Evolutionary conservation across 1,139 yeast species (phyloP).

Genomic region (Saccharomyces hybrid): DNA sequence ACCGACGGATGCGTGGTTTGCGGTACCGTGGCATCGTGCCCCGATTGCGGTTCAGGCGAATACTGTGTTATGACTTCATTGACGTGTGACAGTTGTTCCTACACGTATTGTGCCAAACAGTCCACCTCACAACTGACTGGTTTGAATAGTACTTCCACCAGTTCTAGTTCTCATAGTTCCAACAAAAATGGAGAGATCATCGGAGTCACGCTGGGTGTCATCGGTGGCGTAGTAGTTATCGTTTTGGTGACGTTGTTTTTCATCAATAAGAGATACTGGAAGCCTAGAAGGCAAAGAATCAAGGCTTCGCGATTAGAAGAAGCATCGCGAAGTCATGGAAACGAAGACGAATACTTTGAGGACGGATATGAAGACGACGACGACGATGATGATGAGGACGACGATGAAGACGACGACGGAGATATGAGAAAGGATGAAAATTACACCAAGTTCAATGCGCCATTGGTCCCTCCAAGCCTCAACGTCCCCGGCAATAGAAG

Average conservation of each 20-base stretch:
- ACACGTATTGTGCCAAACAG: slow-evolving; percentile 41
- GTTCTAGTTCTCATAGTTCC: not conserved
- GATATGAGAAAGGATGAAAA: slow-evolving; percentile 11
- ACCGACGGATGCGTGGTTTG: slow-evolving; percentile 45
- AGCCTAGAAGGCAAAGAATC: slow-evolving; percentile 22
- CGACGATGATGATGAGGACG: slow-evolving; percentile 10
- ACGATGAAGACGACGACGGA: slow-evolving; percentile 10
- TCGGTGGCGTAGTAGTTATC: slow-evolving; percentile 43
- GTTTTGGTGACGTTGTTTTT: not conserved
- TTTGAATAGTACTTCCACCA: slow-evolving; percentile 3
- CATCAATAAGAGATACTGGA: slow-evolving; percentile 36
- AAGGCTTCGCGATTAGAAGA: slow-evolving; percentile 13
- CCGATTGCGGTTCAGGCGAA: slow-evolving; percentile 46
- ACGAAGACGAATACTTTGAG: slow-evolving; percentile 6
- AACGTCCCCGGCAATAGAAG: slow-evolving; percentile 26
- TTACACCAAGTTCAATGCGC: slow-evolving; percentile 13
- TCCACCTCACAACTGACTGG: slow-evolving; percentile 9
- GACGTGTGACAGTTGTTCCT: slow-evolving; percentile 53
- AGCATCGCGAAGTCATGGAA: slow-evolving; percentile 17
- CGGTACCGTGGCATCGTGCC: slow-evolving; percentile 39
- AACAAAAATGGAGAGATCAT: not conserved
- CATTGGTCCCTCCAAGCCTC: not conserved
- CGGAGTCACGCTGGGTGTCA: slow-evolving; percentile 47
- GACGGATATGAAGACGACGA: slow-evolving; percentile 1
- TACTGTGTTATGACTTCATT: slow-evolving; percentile 46